phyloP scores from a whole-genome alignment of 2,329 filamentous ascomycete genomes.

The Volutella citrinella region DNA sequence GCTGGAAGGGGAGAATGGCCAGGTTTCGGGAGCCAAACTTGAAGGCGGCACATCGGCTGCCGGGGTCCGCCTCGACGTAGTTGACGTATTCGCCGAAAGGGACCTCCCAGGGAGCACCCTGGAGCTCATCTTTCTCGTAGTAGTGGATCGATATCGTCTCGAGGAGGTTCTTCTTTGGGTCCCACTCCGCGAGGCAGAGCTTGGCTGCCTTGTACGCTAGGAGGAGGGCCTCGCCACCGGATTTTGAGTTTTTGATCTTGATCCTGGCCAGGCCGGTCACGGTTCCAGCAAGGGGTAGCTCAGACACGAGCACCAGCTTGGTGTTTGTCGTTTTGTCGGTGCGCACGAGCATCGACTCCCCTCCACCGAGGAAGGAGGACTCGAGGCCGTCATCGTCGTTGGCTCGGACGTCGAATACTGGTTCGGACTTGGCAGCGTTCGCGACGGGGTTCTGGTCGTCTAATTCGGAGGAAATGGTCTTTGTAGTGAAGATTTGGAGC shows the following conservation, averaged over 20 bases:
- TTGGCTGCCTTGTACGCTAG: slow-evolving; percentile 88
- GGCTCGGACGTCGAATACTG: slow-evolving; percentile 49
- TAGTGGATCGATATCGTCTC: slow-evolving; percentile 94
- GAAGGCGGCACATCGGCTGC: slow-evolving; percentile 88
- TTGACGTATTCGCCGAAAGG: slow-evolving; percentile 74
- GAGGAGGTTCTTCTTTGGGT: slow-evolving; percentile 73
- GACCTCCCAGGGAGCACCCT: slow-evolving; percentile 77
- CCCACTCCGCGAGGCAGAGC: slow-evolving; percentile 91
- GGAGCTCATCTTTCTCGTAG: slow-evolving; percentile 91
- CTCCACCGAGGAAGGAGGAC: slow-evolving; percentile 61
- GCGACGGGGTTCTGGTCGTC: slow-evolving; percentile 41
- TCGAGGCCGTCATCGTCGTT: slow-evolving; percentile 64
- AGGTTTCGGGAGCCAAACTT: slow-evolving; percentile 88
- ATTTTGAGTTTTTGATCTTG: slow-evolving; percentile 68
- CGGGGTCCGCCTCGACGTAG: slow-evolving; percentile 83
- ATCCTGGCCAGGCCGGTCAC: slow-evolving; percentile 80
- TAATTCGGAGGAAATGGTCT: slow-evolving; percentile 63
- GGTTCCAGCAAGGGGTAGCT: slow-evolving; percentile 80
- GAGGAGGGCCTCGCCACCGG: slow-evolving; percentile 79
- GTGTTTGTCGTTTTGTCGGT: slow-evolving; percentile 64
- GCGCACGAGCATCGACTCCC: slow-evolving; percentile 58
- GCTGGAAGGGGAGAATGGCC: slow-evolving; percentile 90
- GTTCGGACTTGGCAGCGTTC: slow-evolving; percentile 38
- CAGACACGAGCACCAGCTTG: slow-evolving; percentile 80
- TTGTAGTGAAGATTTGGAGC: slow-evolving; percentile 83